These are phyloP conservation scores for Pseudogymnoascus pannorum DNA, from an alignment of 2,329 filamentous ascomycete genomes.

Conservation along the genomic window DNA sequence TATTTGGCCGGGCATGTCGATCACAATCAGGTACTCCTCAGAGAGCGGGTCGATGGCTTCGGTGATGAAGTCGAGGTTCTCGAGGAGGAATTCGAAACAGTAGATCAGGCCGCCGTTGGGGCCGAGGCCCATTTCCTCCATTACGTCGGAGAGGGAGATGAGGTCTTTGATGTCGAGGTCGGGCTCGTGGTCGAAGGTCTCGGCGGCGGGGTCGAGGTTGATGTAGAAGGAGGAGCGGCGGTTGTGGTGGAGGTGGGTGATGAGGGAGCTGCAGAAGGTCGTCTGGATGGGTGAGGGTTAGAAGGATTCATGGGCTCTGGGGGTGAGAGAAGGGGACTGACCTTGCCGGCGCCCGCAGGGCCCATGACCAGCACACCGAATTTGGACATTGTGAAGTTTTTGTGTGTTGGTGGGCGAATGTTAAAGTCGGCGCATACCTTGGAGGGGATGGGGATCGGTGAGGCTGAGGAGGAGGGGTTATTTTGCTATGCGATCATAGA, in stretches of 20 bases:
- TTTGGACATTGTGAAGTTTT: constrained; percentile 63
- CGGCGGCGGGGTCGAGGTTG: constrained; percentile 94
- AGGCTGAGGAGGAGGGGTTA: constrained; percentile 1
- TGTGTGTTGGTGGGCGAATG: neutral
- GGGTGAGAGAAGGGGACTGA: constrained; percentile 31
- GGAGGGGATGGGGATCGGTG: neutral
- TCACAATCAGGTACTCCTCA: constrained; percentile 94
- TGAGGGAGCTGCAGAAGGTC: constrained; percentile 89
- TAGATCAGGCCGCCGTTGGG: constrained; percentile 92
- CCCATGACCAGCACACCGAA: constrained; percentile 95
- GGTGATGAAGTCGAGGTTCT: constrained; percentile 87
- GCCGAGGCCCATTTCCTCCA: constrained; percentile 87
- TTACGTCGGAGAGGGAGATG: constrained; percentile 88
- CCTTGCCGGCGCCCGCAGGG: constrained; percentile 90
- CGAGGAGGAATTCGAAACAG: constrained; percentile 92
- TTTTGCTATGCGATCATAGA: constrained; percentile 1
- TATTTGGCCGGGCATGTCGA: constrained; percentile 98
- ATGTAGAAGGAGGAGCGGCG: constrained; percentile 95
- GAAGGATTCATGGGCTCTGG: constrained; percentile 9
- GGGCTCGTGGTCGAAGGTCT: constrained; percentile 82
- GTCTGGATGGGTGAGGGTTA: constrained; percentile 44
- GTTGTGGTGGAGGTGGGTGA: constrained; percentile 84
- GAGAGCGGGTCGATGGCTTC: constrained; percentile 77
- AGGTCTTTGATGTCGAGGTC: constrained; percentile 94
- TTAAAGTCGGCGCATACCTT: neutral